phyloP scores from a whole-genome alignment of 768 basidiomycete species.

The Mycena rebaudengoi region DNA sequence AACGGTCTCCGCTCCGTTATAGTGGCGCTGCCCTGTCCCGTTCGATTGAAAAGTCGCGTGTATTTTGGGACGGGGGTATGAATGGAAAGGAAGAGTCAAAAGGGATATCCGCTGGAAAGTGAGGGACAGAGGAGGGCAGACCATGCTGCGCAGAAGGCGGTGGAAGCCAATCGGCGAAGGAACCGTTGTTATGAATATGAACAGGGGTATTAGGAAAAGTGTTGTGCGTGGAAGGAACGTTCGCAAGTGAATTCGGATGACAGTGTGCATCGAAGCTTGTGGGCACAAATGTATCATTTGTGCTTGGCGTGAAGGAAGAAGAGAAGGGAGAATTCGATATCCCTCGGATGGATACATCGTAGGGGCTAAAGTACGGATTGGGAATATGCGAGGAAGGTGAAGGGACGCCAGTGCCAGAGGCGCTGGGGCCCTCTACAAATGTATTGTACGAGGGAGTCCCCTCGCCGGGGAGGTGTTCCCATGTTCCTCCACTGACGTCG shows the following conservation, averaged over 20 bases:
- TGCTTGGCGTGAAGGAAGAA: no score
- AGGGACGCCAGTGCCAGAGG: background rate
- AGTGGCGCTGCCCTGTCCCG: no score
- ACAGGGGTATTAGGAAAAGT: background rate
- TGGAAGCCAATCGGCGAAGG: conserved; percentile 6
- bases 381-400: background rate
- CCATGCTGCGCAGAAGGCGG: background rate
- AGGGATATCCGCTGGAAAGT: background rate
- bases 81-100: background rate
- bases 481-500: background rate
- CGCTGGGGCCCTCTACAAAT: background rate
- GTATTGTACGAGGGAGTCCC: background rate
- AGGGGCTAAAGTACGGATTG: no score
- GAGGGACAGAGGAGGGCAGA: conserved; percentile 9
- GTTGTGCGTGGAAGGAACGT: background rate
- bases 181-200: background rate
- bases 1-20: no score
- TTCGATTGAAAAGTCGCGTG: background rate
- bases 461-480: background rate
- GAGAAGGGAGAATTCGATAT: no score
- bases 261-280: no score
- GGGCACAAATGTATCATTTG: no score
- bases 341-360: no score
- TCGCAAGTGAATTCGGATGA: background rate
- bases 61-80: conserved; percentile 3